phyloP scores from a whole-genome alignment of 148 eudicot species.

The Rhododendron kiyosumense region DNA sequence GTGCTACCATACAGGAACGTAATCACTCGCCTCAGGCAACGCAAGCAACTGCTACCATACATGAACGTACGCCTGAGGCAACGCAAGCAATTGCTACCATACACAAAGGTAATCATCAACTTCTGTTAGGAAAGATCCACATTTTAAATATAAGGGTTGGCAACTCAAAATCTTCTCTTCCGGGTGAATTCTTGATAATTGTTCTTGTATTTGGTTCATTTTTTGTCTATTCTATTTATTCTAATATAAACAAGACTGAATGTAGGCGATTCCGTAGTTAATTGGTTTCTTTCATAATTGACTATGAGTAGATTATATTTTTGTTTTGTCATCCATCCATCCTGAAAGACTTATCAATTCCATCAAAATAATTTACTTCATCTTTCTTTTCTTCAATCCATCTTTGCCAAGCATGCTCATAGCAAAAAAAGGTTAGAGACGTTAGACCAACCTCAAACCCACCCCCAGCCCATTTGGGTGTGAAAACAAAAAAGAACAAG shows the following conservation, averaged over 20 bases:
- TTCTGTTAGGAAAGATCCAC: neutral
- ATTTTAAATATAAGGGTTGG: neutral
- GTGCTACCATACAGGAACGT: neutral
- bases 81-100: too few relatives aligned
- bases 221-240: too few relatives aligned
- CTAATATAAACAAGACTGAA: neutral
- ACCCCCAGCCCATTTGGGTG: too few relatives aligned
- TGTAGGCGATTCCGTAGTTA: neutral
- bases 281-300: neutral
- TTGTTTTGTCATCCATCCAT: neutral
- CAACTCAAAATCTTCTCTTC: neutral
- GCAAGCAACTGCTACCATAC: too few relatives aligned
- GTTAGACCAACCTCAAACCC: too few relatives aligned
- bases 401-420: neutral
- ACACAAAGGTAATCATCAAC: constrained; percentile 34
- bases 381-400: neutral
- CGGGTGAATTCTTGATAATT: neutral
- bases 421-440: neutral
- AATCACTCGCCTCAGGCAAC: too few relatives aligned
- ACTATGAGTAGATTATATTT: neutral
- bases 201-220: neutral
- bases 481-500: neutral
- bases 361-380: neutral
- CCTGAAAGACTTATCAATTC: neutral
- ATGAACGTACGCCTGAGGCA: too few relatives aligned